Evolutionary conservation across 116 monocot genomes (phyloP).

Genomic region (Thalassia testudinum): DNA sequence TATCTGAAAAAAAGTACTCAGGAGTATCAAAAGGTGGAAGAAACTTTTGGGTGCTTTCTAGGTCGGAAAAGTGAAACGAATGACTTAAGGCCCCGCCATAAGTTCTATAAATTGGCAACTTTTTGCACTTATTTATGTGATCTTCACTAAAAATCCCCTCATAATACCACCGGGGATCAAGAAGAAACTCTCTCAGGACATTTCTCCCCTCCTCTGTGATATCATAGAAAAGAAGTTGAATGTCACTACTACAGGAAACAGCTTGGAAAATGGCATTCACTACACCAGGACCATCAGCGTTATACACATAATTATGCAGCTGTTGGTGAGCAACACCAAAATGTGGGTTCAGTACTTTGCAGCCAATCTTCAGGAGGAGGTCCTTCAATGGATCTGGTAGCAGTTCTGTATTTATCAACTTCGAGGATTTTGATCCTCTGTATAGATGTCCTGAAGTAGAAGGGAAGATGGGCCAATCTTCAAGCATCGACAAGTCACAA

Average conservation of each 20-base stretch:
- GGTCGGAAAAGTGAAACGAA: conserved; percentile 35
- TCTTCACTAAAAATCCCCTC: conserved; percentile 36
- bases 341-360: conserved; percentile 59
- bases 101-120: conserved; percentile 63
- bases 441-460: conserved; percentile 70
- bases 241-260: conserved; percentile 23
- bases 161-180: conserved; percentile 86
- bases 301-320: conserved; percentile 52
- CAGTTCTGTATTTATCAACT: conserved; percentile 41
- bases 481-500: conserved; percentile 55
- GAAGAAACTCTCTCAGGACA: conserved; percentile 69
- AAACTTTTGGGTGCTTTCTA: conserved; percentile 42
- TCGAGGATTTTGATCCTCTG: conserved; percentile 55
- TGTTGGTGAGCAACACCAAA: conserved; percentile 45
- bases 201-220: conserved; percentile 45
- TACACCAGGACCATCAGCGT: conserved; percentile 62
- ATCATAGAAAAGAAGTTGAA: conserved; percentile 29
- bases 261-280: conserved; percentile 63
- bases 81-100: conserved; percentile 29
- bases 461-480: conserved; percentile 92
- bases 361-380: conserved; percentile 65
- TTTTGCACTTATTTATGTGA: conserved; percentile 53
- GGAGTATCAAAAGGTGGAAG: conserved; percentile 68
- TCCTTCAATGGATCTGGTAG: conserved; percentile 41
- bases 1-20: conserved; percentile 35